These are phyloP conservation scores for Strobilomyces dryophilus DNA, from an alignment of 768 basidiomycete genomes.

Conservation along the genomic window DNA sequence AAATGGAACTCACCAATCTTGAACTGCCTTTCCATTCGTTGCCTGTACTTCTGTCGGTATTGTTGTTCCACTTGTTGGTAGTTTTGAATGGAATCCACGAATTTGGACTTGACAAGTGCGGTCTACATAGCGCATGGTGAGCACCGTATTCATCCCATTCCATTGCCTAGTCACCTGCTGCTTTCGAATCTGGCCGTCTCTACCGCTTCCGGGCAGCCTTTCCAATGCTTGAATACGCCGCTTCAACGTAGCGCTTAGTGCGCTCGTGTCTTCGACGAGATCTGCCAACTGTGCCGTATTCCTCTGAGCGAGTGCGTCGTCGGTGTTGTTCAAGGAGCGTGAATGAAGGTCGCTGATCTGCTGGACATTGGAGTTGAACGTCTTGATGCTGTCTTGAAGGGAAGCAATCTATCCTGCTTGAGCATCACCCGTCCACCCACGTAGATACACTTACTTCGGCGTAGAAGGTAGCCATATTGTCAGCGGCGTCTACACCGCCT, in stretches of 20 bases:
- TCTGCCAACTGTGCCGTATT: constrained; percentile 62
- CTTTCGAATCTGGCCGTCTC: constrained; percentile 70
- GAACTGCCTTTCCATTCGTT: constrained; percentile 81
- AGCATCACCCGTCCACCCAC: not conserved
- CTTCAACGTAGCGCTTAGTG: constrained; percentile 65
- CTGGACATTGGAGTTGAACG: constrained; percentile 65
- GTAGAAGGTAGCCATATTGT: constrained; percentile 69
- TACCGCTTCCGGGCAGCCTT: constrained; percentile 55
- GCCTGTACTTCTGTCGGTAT: constrained; percentile 73
- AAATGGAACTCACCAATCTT: constrained; percentile 59
- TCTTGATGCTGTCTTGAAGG: constrained; percentile 64
- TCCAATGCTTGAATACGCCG: constrained; percentile 68
- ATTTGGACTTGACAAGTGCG: constrained; percentile 66
- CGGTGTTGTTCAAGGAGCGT: constrained; percentile 70
- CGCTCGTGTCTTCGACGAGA: constrained; percentile 68
- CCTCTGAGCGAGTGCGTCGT: constrained; percentile 60
- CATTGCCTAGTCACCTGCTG: constrained; percentile 53
- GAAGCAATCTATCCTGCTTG: constrained; percentile 54
- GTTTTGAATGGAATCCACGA: constrained; percentile 80
- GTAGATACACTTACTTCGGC: constrained; percentile 50
- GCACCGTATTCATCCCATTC: not conserved
- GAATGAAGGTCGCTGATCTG: constrained; percentile 72
- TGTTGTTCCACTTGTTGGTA: constrained; percentile 83
- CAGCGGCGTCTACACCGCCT: constrained; percentile 38
- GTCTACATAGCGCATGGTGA: constrained; percentile 39